These are phyloP conservation scores for Triangularia setosa DNA, from an alignment of 2,329 filamentous ascomycete species.

Conservation along the genomic window DNA sequence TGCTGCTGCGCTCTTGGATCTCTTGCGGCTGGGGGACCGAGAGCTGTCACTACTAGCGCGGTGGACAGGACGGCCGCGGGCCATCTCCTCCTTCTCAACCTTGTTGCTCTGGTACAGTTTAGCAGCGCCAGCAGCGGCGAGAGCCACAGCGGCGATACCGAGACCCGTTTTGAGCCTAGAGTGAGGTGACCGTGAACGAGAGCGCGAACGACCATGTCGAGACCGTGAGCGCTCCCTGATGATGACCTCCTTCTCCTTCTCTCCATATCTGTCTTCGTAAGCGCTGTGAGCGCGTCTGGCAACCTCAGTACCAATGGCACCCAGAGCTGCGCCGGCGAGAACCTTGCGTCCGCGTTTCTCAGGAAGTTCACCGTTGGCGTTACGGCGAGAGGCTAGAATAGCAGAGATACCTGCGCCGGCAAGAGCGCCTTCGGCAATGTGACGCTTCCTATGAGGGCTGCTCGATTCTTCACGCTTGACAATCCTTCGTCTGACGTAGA, in stretches of 20 bases:
- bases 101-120: constrained; percentile 61
- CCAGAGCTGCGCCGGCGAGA: constrained; percentile 58
- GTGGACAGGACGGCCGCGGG: constrained; percentile 53
- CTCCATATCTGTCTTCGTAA: constrained; percentile 51
- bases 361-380: constrained; percentile 45
- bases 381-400: constrained; percentile 53
- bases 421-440: constrained; percentile 61
- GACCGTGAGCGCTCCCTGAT: constrained; percentile 37
- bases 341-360: constrained; percentile 56
- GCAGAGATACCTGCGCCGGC: constrained; percentile 60
- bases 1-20: constrained; percentile 47
- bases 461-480: constrained; percentile 45
- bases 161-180: constrained; percentile 57
- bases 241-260: constrained; percentile 29
- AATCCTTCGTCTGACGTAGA: constrained; percentile 42
- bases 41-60: constrained; percentile 43
- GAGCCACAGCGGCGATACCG: constrained; percentile 59
- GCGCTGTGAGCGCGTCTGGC: constrained; percentile 57
- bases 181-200: constrained; percentile 36
- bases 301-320: constrained; percentile 59
- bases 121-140: constrained; percentile 61
- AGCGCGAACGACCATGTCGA: constrained; percentile 36
- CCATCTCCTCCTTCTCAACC: constrained; percentile 55
- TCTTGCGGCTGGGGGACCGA: constrained; percentile 39
- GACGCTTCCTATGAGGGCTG: constrained; percentile 51